phyloP scores from a whole-genome alignment of 805 yeast genomes.

The Ogataea glucozyma region DNA sequence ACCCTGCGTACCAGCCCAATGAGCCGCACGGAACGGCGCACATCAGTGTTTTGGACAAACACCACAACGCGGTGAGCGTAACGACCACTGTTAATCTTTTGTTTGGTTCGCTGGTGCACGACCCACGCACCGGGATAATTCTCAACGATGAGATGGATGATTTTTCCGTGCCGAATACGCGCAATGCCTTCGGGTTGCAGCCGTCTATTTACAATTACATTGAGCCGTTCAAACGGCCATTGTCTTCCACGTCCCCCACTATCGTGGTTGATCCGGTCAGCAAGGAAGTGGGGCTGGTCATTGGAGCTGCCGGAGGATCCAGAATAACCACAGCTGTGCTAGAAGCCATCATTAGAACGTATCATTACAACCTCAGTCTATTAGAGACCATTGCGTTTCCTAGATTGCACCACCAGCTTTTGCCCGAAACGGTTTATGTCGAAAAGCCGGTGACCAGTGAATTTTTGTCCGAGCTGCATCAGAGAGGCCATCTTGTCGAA shows the following conservation, averaged over 20 bases:
- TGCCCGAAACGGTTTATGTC: slow-evolving; percentile 67
- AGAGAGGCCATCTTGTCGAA: slow-evolving; percentile 51
- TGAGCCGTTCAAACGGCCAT: slow-evolving; percentile 75
- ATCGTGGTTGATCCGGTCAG: slow-evolving; percentile 48
- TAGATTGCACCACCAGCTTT: slow-evolving; percentile 83
- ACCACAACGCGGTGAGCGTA: slow-evolving; percentile 78
- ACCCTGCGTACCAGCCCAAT: slow-evolving; percentile 73
- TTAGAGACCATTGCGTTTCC: slow-evolving; percentile 77
- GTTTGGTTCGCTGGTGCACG: slow-evolving; percentile 84
- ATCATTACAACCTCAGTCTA: slow-evolving; percentile 57
- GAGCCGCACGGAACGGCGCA: slow-evolving; percentile 94
- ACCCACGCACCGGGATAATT: slow-evolving; percentile 77
- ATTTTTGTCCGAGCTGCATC: slow-evolving; percentile 37
- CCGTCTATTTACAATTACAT: slow-evolving; percentile 83
- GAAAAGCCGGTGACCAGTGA: slow-evolving; percentile 54
- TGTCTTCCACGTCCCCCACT: slow-evolving; percentile 81
- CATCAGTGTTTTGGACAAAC: slow-evolving; percentile 71
- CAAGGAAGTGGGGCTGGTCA: slow-evolving; percentile 58
- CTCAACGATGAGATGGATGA: slow-evolving; percentile 95
- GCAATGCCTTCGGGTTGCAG: slow-evolving; percentile 75
- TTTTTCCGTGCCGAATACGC: slow-evolving; percentile 68
- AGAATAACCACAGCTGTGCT: slow-evolving; percentile 80
- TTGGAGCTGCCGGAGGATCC: slow-evolving; percentile 96
- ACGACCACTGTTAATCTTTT: slow-evolving; percentile 85
- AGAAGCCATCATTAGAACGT: slow-evolving; percentile 71